Evolutionary conservation across 2,329 filamentous ascomycete species (phyloP).

Genomic region (Fusarium sp.): DNA sequence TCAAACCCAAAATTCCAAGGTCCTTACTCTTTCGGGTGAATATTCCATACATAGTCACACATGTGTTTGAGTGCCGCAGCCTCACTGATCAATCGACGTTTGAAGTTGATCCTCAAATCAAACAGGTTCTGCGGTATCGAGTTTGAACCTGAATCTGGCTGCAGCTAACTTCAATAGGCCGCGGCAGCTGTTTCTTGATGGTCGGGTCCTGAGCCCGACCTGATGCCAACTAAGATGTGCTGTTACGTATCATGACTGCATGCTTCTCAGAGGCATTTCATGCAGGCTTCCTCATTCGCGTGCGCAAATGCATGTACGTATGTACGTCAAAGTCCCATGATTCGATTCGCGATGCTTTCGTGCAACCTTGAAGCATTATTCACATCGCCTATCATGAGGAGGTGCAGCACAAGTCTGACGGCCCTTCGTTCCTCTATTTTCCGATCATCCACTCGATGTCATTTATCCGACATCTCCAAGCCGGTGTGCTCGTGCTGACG

Average conservation of each 20-base stretch:
- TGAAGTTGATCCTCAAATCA: conserved; percentile 27
- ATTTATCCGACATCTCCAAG: conserved; percentile 8
- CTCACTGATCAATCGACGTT: conserved; percentile 21
- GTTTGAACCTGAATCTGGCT: conserved; percentile 25
- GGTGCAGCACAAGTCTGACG: conserved; percentile 28
- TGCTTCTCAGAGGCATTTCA: conserved; percentile 45
- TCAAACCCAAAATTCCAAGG: conserved; percentile 40
- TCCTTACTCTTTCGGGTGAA: conserved; percentile 38
- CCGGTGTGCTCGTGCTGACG: conserved; percentile 14
- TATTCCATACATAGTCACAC: conserved; percentile 19
- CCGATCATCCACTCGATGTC: neutral
- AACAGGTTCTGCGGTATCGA: conserved; percentile 21
- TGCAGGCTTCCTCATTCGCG: conserved; percentile 46
- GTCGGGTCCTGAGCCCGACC: conserved; percentile 36
- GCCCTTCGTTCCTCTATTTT: conserved; percentile 20
- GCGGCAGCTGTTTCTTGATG: conserved; percentile 27
- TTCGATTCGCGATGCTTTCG: conserved; percentile 39
- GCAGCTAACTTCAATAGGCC: conserved; percentile 36
- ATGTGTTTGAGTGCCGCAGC: conserved; percentile 35
- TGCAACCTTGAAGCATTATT: conserved; percentile 33
- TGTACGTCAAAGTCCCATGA: conserved; percentile 38
- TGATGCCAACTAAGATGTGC: conserved; percentile 37
- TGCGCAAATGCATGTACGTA: conserved; percentile 38
- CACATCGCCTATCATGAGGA: conserved; percentile 25
- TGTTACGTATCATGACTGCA: conserved; percentile 49